These are phyloP conservation scores for Solanum pinnatisectum DNA, from an alignment of 257 asterid species.

Conservation along the genomic window DNA sequence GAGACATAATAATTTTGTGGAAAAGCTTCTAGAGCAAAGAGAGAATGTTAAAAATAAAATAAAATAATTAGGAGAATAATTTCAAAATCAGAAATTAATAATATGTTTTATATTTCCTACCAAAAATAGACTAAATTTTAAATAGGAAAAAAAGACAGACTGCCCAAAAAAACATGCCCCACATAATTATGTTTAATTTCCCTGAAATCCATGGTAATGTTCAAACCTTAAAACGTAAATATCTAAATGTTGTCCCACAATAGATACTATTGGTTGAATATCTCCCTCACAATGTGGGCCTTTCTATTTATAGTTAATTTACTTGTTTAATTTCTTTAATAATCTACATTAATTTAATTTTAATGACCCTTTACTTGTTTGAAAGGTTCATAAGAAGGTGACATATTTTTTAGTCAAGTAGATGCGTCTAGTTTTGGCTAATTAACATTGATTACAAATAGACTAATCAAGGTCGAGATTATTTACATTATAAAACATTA, in stretches of 20 bases:
- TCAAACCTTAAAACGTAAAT: neutral
- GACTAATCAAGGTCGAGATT: neutral
- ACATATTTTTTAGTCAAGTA: neutral
- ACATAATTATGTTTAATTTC: neutral
- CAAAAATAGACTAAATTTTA: neutral
- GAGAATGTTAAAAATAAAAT: neutral
- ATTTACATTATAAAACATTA: neutral
- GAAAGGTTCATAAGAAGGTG: neutral
- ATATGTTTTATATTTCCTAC: neutral
- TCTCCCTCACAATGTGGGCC: neutral
- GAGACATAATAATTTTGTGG: neutral
- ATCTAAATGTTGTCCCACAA: neutral
- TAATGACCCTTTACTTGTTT: neutral
- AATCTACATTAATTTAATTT: neutral
- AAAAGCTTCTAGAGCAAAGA: neutral
- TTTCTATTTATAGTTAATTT: neutral
- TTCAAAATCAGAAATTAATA: neutral
- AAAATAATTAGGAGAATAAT: neutral
- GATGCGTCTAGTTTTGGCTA: neutral
- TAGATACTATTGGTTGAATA: neutral
- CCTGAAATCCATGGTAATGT: neutral
- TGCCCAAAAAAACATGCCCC: neutral
- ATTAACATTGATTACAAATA: neutral
- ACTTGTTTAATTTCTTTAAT: neutral
- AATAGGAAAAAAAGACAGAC: neutral